These are phyloP conservation scores for Xerocomus potaroensis DNA, from an alignment of 768 basidiomycete genomes.

Conservation along the genomic window DNA sequence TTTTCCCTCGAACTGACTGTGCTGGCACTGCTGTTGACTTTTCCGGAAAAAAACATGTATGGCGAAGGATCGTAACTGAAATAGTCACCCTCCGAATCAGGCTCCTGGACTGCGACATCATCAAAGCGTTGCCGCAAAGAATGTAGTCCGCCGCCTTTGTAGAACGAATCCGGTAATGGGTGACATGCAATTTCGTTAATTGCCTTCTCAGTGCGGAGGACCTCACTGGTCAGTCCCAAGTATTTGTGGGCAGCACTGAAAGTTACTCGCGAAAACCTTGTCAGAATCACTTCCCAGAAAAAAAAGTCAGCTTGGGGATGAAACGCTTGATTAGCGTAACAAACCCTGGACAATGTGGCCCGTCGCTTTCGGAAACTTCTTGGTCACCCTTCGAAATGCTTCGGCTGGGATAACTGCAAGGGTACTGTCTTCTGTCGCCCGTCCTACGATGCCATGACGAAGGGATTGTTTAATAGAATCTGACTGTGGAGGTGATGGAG, in stretches of 20 bases:
- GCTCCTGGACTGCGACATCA: conserved; percentile 39
- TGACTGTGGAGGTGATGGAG: conserved; percentile 22
- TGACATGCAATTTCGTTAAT: conserved; percentile 98
- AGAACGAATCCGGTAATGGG: conserved; percentile 87
- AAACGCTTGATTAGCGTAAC: conserved; percentile 1
- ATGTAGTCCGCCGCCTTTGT: conserved; percentile 87
- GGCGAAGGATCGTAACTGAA: conserved; percentile 34
- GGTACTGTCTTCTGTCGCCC: conserved; percentile 91
- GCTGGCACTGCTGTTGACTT: conserved; percentile 14
- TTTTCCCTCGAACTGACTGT: conserved; percentile 19
- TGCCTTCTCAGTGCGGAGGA: conserved; percentile 92
- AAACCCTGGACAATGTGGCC: conserved; percentile 93
- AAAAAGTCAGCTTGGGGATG: conserved; percentile 9
- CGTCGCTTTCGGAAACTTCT: conserved; percentile 95
- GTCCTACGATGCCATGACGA: conserved; percentile 78
- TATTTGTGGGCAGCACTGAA: conserved; percentile 98
- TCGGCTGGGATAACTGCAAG: conserved; percentile 99
- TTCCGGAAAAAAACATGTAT: conserved; percentile 16
- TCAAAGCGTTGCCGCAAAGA: conserved; percentile 90
- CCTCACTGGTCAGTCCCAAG: conserved; percentile 90
- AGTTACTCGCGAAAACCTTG: conserved; percentile 93
- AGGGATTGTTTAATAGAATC: conserved; percentile 27
- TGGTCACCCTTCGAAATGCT: conserved; percentile 89
- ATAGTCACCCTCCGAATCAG: conserved; percentile 57
- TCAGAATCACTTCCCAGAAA: conserved; percentile 71